These are phyloP conservation scores for Cynara cardunculus DNA, from an alignment of 129 eudicot species.

Conservation along the genomic window DNA sequence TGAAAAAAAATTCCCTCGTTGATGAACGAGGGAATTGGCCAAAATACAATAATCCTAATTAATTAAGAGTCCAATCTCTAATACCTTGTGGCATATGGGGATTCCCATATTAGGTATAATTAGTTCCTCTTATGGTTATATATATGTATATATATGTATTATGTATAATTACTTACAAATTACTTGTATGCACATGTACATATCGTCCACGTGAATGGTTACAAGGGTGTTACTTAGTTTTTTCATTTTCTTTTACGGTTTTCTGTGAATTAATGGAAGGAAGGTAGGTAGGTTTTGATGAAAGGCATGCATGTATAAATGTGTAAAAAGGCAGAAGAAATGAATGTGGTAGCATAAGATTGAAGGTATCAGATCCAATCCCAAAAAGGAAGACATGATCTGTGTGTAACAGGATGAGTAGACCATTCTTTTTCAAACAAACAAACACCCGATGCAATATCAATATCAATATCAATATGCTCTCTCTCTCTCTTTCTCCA, in stretches of 20 bases:
- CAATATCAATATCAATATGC: no score
- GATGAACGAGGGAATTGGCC: no score
- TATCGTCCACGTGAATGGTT: no score
- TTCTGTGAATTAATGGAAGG: no score
- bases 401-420: slow-evolving; percentile 18
- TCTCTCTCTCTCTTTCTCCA: slow-evolving; percentile 17
- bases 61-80: background rate
- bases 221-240: no score
- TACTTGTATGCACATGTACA: no score
- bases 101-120: background rate
- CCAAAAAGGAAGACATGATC: slow-evolving; percentile 31
- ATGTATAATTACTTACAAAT: no score
- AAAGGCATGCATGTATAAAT: background rate
- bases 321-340: background rate
- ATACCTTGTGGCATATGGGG: background rate
- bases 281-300: background rate
- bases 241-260: no score
- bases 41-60: background rate
- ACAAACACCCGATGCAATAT: slow-evolving; percentile 16
- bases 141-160: no score
- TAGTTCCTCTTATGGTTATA: background rate
- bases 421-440: slow-evolving; percentile 29
- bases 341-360: slow-evolving; percentile 14
- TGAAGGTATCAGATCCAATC: slow-evolving; percentile 25
- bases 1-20: no score